Conservation (phyloP, 441 rosid genomes). For the Populus hybrid region DNA sequence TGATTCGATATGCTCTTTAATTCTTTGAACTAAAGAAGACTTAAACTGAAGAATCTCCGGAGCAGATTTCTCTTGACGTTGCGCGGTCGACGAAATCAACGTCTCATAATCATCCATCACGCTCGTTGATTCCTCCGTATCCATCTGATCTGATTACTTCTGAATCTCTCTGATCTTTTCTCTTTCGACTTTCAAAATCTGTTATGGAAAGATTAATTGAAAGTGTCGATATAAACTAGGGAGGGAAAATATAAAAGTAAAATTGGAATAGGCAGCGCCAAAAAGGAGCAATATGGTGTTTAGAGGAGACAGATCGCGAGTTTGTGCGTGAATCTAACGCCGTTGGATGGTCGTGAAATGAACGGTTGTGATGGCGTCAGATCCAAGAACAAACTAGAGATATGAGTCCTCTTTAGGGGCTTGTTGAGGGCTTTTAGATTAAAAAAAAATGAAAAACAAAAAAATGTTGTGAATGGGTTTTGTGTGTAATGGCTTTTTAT, state of each 20-base stretch:
- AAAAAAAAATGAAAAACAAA: background rate
- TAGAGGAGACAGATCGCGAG: slow-evolving; percentile 25
- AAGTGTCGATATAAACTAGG: background rate
- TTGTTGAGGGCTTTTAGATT: background rate
- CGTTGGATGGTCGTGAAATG: background rate
- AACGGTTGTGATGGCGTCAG: slow-evolving; percentile 28
- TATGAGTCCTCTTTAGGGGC: slow-evolving; percentile 7
- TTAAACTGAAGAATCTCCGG: slow-evolving; percentile 65
- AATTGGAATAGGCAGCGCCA: slow-evolving; percentile 23
- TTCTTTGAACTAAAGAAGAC: slow-evolving; percentile 46
- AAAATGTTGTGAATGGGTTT: background rate
- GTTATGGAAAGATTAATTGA: background rate
- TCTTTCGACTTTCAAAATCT: background rate
- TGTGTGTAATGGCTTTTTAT: background rate
- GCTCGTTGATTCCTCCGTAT: slow-evolving; percentile 27
- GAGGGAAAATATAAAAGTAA: slow-evolving; percentile 13
- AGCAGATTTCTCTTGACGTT: slow-evolving; percentile 74
- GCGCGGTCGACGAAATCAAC: slow-evolving; percentile 54
- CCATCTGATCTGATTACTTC: slow-evolving; percentile 28
- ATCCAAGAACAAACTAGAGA: slow-evolving; percentile 28
- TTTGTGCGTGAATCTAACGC: slow-evolving; percentile 43
- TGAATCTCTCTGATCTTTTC: background rate
- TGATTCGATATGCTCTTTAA: slow-evolving; percentile 56
- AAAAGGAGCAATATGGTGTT: background rate
- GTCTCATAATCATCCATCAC: slow-evolving; percentile 46